Base-by-base conservation (phyloP, 805 yeast species). In the Candida anglica region DNA sequence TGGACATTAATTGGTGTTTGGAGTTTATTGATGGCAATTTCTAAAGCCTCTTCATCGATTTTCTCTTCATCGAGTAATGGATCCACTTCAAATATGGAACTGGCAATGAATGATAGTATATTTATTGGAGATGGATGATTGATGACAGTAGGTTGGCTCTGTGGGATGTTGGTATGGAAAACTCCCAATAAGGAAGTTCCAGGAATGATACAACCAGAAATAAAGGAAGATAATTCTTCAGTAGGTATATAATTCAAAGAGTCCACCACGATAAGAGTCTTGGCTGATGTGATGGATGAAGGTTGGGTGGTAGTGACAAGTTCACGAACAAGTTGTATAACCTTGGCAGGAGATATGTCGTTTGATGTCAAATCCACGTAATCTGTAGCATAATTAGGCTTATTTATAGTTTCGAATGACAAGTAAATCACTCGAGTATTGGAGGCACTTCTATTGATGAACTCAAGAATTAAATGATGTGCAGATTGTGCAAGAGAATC, bases 401-500 rank as follows among this genome's bases (percentile, higher is more conserved):
- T 54, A 26, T 63, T 62, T 0, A 69, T 42, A 0, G 93, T 80
- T 49, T 86, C 95, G 52, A 72, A 88, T 2, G 91, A 79, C 13
- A 87, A 56, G 43, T 66, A 83, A 3, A 78, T 51, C 5, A 79
- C 59, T 3, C 60, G 61, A 3, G 58, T 52, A 9, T 47, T 49
- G 4, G 38, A 48, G 9, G 60, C 56, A 24, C 49, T 46, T 43
- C 71, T 65, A 42, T 66, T 55, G 2, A 70, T 56, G 30, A 88
- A 66, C 50, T 87, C 96, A 18, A 60, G 50, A 1, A 85, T 48
- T 9, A 89, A 55, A 29, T 63, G 47, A 19, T 60, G 45, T 0
- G 87, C 76, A 0, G 93, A 75, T 53, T 89, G 96, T 0, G 72
- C 63, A 7, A 87, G 57, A 1, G 84, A 70, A 53, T 93, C 98